Base-by-base conservation (phyloP, 495 filamentous ascomycete species). In the Penicillium alfredii region DNA sequence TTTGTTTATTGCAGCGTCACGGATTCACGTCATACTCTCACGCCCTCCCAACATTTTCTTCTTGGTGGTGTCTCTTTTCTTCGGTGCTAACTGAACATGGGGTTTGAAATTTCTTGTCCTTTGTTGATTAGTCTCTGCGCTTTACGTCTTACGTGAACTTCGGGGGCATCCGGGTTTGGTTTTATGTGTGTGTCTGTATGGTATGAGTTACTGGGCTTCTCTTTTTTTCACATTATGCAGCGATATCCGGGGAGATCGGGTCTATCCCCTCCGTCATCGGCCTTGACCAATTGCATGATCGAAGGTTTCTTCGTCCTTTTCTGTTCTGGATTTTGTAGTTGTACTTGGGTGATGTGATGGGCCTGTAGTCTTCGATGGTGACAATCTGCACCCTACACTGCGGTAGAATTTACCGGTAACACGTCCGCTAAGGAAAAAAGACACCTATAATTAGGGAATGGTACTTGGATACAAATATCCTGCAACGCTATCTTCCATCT, bases 261-360 rank as follows among this genome's bases (percentile, higher is more conserved):
- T 45, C 28, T 48, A 45, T 57, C 53, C 46, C 32, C 45, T 56
- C 49, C 46, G 33, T 54, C 44, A 41, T 60, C 34, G 38, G 51
- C 33, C 30, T 55, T 56, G 42, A 47, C 47, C 56, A 61, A 61
- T 63, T 56, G 54, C 54, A 63, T 58, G 52, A 51, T 56, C 33
- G 53, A 55, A 58, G 48, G 33, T 51, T 57, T 49, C 53, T 48
- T 49, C 53, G 39, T 42, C 36, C 37, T 25, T 45, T 28, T 20
- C 6, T 11, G 35, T 42, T n/a, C n/a, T n/a, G n/a, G n/a, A n/a
- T n/a, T n/a, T n/a, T n/a, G n/a, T n/a, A n/a, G n/a, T n/a, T n/a
- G n/a, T n/a, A n/a, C n/a, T n/a, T n/a, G n/a, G n/a, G n/a, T n/a
- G n/a, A n/a, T n/a, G n/a, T n/a, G n/a, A n/a, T n/a, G n/a, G n/a